A percentile compares a stretch with the other conserved stretches of the same genome.
phyloP scores from a whole-genome alignment of 2,329 filamentous ascomycete genomes.

The Onygenales sp. region DNA sequence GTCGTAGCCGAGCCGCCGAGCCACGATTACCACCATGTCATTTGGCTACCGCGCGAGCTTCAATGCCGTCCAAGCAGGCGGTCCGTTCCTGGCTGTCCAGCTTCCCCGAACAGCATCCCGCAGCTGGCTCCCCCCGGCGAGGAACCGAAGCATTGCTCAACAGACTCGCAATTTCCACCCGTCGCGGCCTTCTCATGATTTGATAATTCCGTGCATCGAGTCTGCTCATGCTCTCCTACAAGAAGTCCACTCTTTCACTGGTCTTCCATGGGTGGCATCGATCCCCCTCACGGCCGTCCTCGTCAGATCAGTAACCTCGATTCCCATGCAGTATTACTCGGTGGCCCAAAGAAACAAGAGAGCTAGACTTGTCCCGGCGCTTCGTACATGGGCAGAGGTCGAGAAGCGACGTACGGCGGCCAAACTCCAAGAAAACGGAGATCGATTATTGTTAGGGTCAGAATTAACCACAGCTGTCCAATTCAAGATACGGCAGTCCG shows the following conservation, averaged over 20 bases:
- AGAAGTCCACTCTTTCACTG: conserved; percentile 40
- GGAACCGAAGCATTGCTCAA: background rate
- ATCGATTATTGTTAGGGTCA: background rate
- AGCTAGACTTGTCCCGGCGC: conserved; percentile 35
- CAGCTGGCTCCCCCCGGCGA: background rate
- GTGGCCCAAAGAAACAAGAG: conserved; percentile 29
- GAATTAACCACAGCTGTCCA: conserved; percentile 11
- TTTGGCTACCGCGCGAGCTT: background rate
- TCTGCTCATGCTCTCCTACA: conserved; percentile 39
- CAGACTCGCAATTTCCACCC: conserved; percentile 42
- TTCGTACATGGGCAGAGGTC: conserved; percentile 26
- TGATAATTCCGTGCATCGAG: conserved; percentile 32
- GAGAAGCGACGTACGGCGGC: conserved; percentile 13
- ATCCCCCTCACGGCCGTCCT: conserved; percentile 47
- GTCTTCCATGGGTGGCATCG: conserved; percentile 45
- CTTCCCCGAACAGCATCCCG: conserved; percentile 3
- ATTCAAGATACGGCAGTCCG: conserved; percentile 17
- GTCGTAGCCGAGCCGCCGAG: background rate
- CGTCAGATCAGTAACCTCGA: conserved; percentile 38
- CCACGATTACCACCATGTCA: background rate
- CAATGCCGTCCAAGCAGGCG: background rate
- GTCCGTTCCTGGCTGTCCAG: background rate
- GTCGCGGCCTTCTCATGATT: conserved; percentile 31
- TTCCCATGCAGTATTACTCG: conserved; percentile 39
- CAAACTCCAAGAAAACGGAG: conserved; percentile 4